Evolutionary conservation across 2,329 filamentous ascomycete genomes (phyloP).

Genomic region (Pseudogymnoascus sp.): DNA sequence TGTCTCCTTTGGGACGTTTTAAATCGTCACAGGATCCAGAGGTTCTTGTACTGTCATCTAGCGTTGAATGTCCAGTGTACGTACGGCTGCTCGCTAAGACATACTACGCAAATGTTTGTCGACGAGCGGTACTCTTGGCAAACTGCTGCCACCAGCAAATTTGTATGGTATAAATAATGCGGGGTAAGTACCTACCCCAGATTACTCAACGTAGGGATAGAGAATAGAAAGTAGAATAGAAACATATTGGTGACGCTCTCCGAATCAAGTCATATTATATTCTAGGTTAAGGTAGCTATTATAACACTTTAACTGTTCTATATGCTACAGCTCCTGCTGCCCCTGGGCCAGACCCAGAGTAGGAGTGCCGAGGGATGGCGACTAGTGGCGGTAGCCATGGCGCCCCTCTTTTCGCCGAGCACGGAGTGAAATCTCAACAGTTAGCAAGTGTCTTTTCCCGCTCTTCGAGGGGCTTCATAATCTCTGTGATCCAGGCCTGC

Average conservation of each 20-base stretch:
- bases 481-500: slow-evolving; percentile 35
- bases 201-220: not conserved
- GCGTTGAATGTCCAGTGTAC: not conserved
- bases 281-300: not conserved
- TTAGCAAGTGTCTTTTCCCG: slow-evolving; percentile 13
- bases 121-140: not conserved
- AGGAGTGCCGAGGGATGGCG: not conserved
- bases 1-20: not conserved
- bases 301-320: not conserved
- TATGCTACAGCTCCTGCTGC: not conserved
- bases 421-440: not conserved
- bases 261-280: not conserved
- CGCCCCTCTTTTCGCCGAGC: not conserved
- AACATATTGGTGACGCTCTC: not conserved
- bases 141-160: not conserved
- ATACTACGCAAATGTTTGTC: not conserved
- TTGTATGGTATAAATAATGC: not conserved
- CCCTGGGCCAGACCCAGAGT: not conserved
- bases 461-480: slow-evolving; percentile 18
- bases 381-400: not conserved
- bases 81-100: not conserved
- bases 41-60: not conserved
- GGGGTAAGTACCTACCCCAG: not conserved
- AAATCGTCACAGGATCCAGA: not conserved
- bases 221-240: not conserved